These are phyloP conservation scores for Trichoderma polysporum DNA, from an alignment of 2,329 filamentous ascomycete genomes.

Conservation along the genomic window DNA sequence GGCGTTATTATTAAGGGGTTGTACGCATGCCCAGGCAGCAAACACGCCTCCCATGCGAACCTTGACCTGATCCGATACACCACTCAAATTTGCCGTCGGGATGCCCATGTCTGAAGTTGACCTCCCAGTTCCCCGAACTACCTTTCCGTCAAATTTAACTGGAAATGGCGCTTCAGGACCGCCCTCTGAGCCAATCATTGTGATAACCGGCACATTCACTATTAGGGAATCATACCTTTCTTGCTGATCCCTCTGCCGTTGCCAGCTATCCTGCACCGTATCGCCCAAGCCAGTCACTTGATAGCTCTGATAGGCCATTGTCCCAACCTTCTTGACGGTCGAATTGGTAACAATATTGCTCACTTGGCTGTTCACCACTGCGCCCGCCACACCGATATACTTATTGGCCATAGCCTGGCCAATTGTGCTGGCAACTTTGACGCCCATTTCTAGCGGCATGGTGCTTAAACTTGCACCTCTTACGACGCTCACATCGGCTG, in stretches of 20 bases:
- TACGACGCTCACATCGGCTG: slow-evolving; percentile 58
- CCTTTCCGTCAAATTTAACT: slow-evolving; percentile 49
- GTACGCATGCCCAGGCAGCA: slow-evolving; percentile 60
- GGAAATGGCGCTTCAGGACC: slow-evolving; percentile 57
- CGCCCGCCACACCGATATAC: slow-evolving; percentile 41
- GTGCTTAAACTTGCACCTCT: slow-evolving; percentile 64
- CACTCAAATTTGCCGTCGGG: slow-evolving; percentile 55
- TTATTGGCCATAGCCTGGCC: slow-evolving; percentile 46
- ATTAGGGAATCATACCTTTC: slow-evolving; percentile 36
- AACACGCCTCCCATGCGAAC: slow-evolving; percentile 61
- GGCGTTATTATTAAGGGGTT: slow-evolving; percentile 23
- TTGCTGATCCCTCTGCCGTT: slow-evolving; percentile 35
- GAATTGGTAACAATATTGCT: slow-evolving; percentile 37
- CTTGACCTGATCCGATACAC: slow-evolving; percentile 52
- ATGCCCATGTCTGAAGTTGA: slow-evolving; percentile 43
- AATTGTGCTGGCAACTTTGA: slow-evolving; percentile 55
- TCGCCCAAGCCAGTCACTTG: slow-evolving; percentile 30
- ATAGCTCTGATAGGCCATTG: slow-evolving; percentile 40
- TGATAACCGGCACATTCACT: slow-evolving; percentile 34
- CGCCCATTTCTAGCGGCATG: slow-evolving; percentile 64
- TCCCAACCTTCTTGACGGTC: slow-evolving; percentile 41
- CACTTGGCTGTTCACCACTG: slow-evolving; percentile 42
- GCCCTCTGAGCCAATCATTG: slow-evolving; percentile 46
- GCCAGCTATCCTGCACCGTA: slow-evolving; percentile 35
- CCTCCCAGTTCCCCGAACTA: slow-evolving; percentile 45